A percentile compares a stretch with the other conserved stretches of the same genome.
Evolutionary conservation across 225 moss, liverwort and hornwort species (phyloP).

Genomic region (Rhytidiadelphus loreus): DNA sequence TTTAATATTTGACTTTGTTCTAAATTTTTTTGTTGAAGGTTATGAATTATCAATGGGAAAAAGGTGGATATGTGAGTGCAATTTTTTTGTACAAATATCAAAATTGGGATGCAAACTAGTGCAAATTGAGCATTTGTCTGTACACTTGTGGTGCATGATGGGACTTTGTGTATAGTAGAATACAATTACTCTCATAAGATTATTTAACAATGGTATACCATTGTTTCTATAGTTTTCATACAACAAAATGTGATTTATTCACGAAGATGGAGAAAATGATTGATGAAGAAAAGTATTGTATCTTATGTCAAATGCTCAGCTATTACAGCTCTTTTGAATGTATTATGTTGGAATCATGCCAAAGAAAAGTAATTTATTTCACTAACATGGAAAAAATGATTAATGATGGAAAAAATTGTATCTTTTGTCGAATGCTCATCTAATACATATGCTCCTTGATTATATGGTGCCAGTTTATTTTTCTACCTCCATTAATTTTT

Average conservation of each 20-base stretch:
- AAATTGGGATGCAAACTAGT: not conserved
- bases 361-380: too few relatives aligned
- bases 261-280: not conserved
- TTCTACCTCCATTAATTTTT: too few relatives aligned
- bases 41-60: too few relatives aligned
- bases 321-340: fast-evolving
- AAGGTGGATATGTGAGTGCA: not conserved
- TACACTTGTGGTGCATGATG: not conserved
- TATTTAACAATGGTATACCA: too few relatives aligned
- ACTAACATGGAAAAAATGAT: too few relatives aligned
- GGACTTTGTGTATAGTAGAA: not conserved
- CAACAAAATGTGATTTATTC: not conserved
- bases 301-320: not conserved
- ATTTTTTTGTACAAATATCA: not conserved
- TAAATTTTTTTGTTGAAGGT: not conserved
- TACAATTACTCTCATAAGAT: too few relatives aligned
- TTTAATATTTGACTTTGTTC: too few relatives aligned
- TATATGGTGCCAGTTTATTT: too few relatives aligned
- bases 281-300: not conserved
- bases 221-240: too few relatives aligned
- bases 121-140: not conserved
- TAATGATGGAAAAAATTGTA: too few relatives aligned
- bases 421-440: too few relatives aligned
- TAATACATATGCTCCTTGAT: too few relatives aligned
- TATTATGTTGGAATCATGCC: not conserved